Percentiles rank a stretch among this genome's conserved stretches.
phyloP scores from a whole-genome alignment of 2,329 filamentous ascomycete genomes.

The Fusarium luffae region DNA sequence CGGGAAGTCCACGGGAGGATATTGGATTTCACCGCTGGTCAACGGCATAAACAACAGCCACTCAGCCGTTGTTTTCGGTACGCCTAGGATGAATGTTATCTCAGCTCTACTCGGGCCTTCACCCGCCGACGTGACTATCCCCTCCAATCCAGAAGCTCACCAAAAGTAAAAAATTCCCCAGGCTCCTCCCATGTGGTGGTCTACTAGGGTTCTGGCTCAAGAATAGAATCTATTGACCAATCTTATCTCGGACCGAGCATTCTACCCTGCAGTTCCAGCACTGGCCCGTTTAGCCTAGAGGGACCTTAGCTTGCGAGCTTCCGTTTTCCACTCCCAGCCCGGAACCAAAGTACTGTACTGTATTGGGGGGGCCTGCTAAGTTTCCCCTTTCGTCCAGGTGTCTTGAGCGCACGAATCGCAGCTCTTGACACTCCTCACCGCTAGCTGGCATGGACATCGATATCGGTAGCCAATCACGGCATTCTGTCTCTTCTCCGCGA shows the following conservation, averaged over 20 bases:
- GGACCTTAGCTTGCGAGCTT: conserved; percentile 20
- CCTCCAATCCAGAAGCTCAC: conserved; percentile 23
- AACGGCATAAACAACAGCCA: conserved; percentile 16
- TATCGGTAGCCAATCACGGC: conserved; percentile 37
- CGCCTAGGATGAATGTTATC: background rate
- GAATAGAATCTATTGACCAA: background rate
- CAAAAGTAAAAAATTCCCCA: background rate
- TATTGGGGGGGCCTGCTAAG: background rate
- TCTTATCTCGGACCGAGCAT: conserved; percentile 22
- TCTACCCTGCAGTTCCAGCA: conserved; percentile 11
- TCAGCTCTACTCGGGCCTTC: conserved; percentile 1
- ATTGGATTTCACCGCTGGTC: conserved; percentile 30
- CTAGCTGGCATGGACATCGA: conserved; percentile 33
- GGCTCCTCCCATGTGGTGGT: conserved; percentile 5
- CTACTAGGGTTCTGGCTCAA: conserved; percentile 12
- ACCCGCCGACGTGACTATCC: conserved; percentile 4
- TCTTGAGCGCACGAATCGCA: conserved; percentile 32
- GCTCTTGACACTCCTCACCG: conserved; percentile 20
- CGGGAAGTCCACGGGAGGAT: conserved; percentile 2
- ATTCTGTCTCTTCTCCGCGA: conserved; percentile 30
- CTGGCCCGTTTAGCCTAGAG: conserved; percentile 29
- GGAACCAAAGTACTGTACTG: background rate
- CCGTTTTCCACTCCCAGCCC: background rate
- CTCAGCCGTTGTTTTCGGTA: background rate
- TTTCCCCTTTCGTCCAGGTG: conserved; percentile 32